Percentiles rank a stretch among this genome's conserved stretches.
Conservation (phyloP, 495 filamentous ascomycete species). For the Penicillium lividum region DNA sequence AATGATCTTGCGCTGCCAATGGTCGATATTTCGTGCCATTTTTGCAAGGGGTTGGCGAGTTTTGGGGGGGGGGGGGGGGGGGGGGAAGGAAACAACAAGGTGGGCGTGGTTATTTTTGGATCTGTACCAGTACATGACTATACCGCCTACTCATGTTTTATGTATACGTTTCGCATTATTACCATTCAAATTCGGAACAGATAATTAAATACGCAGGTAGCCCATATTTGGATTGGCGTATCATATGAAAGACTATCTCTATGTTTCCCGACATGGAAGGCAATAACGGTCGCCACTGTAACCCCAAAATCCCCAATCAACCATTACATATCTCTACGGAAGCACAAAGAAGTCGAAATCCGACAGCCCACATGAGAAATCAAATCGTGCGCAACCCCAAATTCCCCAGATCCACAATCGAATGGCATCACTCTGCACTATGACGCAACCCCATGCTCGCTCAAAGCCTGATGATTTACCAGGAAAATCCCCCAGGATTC, state of each 20-base stretch:
- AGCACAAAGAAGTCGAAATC: too few relatives aligned
- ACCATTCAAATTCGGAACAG: constrained; percentile 7
- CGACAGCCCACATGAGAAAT: not conserved
- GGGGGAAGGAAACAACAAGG: too few relatives aligned
- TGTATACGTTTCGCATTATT: too few relatives aligned
- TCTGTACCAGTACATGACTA: too few relatives aligned
- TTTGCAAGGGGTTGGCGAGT: constrained; percentile 11
- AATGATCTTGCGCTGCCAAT: constrained; percentile 10
- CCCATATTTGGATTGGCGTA: constrained; percentile 8
- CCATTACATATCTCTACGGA: too few relatives aligned
- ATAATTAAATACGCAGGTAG: constrained; percentile 8
- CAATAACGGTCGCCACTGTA: constrained; percentile 11
- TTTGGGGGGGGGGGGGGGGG: too few relatives aligned
- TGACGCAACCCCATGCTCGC: not conserved
- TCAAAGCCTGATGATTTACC: not conserved
- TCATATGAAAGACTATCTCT: constrained; percentile 8
- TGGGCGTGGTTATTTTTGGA: too few relatives aligned
- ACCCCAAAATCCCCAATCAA: too few relatives aligned
- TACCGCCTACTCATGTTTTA: too few relatives aligned
- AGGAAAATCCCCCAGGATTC: not conserved
- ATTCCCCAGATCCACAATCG: not conserved
- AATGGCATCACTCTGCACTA: not conserved
- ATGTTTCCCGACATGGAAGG: constrained; percentile 8
- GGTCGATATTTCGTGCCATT: constrained; percentile 12
- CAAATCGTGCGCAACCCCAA: not conserved